Base-by-base conservation (phyloP, 2,329 filamentous ascomycete genomes). In the Furcasterigmium furcatum region DNA sequence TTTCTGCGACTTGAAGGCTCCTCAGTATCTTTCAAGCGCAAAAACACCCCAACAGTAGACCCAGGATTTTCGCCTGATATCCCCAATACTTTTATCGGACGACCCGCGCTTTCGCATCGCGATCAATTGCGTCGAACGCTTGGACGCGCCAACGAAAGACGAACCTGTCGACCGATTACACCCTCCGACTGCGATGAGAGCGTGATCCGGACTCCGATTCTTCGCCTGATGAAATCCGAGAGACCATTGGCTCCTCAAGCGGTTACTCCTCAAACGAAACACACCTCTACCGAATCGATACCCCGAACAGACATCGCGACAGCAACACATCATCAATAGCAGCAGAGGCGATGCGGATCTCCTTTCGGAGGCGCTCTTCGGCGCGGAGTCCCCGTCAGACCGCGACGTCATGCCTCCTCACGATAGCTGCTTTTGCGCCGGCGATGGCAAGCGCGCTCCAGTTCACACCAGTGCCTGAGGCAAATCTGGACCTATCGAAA, bases 401-500 rank as follows among this genome's bases (percentile, higher is more conserved):
- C 45, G 51, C 48, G 53, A 38, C 54, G 51, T 52, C 57, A 48
- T 58, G 62, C 56, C 52, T 75, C 51, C 52, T 74, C 46, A 60
- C 66, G 42, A 52, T 78, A 48, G 55, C 66, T 55, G 62, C 65
- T 42, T 47, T 74, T 56, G 64, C 70, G 18, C 58, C 66, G 27
- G 67, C 68, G 9, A 48, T 76, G 38, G 66, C 73, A 38, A 60
- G 66, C 20, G 80, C 79, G 32, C 66, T 84, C 50, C 75, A 71
- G 24, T 85, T 88, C 63, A 79, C 72, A 38, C 64, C 80, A 13
- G 76, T 82, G 32, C 82, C 88, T 4, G 72, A 81, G 13, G 73
- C 87, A 46, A 84, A 91, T 58, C 80, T 99, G 61, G 87, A 95
- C 61, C 77, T 96, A 48, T 80, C 78, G 22, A 72, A 83, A 46